Base-by-base conservation (phyloP, 441 rosid genomes). In the Jatropha podagrica region DNA sequence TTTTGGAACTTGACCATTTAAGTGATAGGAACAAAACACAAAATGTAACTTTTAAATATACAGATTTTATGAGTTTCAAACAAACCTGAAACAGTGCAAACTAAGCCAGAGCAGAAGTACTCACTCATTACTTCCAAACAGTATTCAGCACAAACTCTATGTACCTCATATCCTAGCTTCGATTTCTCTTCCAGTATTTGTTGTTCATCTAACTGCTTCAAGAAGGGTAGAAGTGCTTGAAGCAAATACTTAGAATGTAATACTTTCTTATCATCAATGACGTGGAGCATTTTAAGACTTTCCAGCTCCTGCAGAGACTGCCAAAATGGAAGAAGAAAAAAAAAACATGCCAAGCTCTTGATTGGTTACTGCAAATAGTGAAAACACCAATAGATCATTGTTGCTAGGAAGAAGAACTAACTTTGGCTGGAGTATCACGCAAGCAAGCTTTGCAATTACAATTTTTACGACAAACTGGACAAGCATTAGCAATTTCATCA, bases 401-500 rank as follows among this genome's bases (percentile, higher is more conserved):
- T 46, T 54, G 67, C 42, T 75, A 26, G 18, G 61, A 9, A 48
- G 11, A 71, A 73, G 23, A 73, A 75, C 84, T 61, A 42, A 83
- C 91, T 23, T 72, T 40, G 7, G 32, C 48, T 13, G 78, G 72
- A 14, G 79, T 81, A 73, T 82, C 85, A 40, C 92, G 88, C 81
- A 91, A 79, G 81, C 95, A 91, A 51, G 90, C 77, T 81, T 89
- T 89, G 79, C 96, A 91, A 74, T 88, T 89, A 81, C 96, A 89
- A 76, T 85, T 91, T 26, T 69, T 61, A 3, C 75, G 80, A 74
- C 96, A 89, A 81, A 89, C 76, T 23, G 96, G 96, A 71, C 96
- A 91, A 68, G 77, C 78, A 10, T 75, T 71, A 11, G 88, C 87
- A 76, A 89, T 78, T 51, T 83, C 89, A 38, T 86, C 85, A 80